Evolutionary conservation across 2,329 filamentous ascomycete species (phyloP).

Genomic region (Aureobasidium musti): DNA sequence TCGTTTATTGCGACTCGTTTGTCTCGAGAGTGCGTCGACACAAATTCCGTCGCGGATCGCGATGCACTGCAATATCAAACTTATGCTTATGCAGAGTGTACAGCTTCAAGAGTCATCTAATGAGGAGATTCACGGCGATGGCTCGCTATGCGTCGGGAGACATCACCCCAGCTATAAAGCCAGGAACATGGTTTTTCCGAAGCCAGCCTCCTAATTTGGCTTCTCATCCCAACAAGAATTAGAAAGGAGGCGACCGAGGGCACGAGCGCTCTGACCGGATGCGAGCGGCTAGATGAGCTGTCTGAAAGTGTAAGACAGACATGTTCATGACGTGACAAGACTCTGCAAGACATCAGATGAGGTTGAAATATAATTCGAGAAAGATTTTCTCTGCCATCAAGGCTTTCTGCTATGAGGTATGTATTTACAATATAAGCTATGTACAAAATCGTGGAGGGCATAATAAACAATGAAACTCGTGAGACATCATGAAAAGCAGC

Average conservation of each 20-base stretch:
- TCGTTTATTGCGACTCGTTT: background rate
- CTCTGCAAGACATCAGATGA: background rate
- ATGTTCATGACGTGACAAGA: background rate
- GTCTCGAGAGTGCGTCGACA: background rate
- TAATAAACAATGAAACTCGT: constrained; percentile 26
- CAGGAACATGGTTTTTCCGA: constrained; percentile 16
- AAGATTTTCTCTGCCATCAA: background rate
- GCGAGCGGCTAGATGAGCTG: background rate
- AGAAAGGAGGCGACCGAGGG: background rate
- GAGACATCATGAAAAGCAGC: constrained; percentile 21
- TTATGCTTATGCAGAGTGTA: background rate
- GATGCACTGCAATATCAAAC: background rate
- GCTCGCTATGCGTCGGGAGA: background rate
- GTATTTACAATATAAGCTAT: constrained; percentile 20
- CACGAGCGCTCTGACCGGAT: background rate
- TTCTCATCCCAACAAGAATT: constrained; percentile 1
- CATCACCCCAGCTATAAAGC: background rate
- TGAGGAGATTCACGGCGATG: background rate
- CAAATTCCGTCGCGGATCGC: background rate
- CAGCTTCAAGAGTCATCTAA: background rate
- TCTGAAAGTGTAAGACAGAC: background rate
- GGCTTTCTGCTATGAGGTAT: constrained; percentile 10
- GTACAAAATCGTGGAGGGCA: constrained; percentile 25
- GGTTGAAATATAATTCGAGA: background rate
- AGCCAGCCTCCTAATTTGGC: background rate